Conservation (phyloP, 192 early-diverging fungal species). For the Coemansia sp. region DNA sequence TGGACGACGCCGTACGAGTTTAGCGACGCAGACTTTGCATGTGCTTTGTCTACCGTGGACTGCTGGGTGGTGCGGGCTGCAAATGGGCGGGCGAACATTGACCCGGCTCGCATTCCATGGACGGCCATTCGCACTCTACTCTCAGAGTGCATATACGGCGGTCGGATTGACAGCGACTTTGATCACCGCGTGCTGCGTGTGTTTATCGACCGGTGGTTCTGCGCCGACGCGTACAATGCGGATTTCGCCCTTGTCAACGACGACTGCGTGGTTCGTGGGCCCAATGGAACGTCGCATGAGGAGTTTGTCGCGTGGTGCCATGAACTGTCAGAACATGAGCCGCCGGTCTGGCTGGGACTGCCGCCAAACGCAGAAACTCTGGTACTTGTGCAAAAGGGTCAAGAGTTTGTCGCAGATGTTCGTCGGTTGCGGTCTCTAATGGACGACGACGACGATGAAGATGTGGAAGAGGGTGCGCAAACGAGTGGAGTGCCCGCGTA, state of each 20-base stretch:
- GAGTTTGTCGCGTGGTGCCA: conserved; percentile 90
- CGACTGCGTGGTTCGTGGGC: conserved; percentile 58
- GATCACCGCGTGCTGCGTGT: conserved; percentile 85
- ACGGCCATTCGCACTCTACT: conserved; percentile 83
- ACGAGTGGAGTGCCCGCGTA: conserved; percentile 56
- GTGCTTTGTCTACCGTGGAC: conserved; percentile 85
- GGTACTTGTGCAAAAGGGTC: conserved; percentile 78
- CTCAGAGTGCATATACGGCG: conserved; percentile 91
- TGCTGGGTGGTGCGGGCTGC: conserved; percentile 85
- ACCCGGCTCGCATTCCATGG: conserved; percentile 96
- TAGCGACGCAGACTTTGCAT: conserved; percentile 96
- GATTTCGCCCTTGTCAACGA: conserved; percentile 74
- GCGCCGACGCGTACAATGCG: conserved; percentile 72
- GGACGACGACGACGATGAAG: conserved; percentile 68
- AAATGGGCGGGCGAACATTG: conserved; percentile 81
- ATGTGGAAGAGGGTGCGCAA: not conserved
- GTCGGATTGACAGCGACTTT: conserved; percentile 89
- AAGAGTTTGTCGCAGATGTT: conserved; percentile 78
- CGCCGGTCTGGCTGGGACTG: conserved; percentile 96
- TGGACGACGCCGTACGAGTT: conserved; percentile 99
- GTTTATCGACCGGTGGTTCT: conserved; percentile 84
- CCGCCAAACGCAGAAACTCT: conserved; percentile 91
- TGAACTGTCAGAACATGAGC: conserved; percentile 84
- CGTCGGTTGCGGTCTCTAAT: conserved; percentile 75
- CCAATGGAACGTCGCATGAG: conserved; percentile 82